These are phyloP conservation scores for Gautieria morchelliformis DNA, from an alignment of 768 basidiomycete genomes.

Conservation along the genomic window DNA sequence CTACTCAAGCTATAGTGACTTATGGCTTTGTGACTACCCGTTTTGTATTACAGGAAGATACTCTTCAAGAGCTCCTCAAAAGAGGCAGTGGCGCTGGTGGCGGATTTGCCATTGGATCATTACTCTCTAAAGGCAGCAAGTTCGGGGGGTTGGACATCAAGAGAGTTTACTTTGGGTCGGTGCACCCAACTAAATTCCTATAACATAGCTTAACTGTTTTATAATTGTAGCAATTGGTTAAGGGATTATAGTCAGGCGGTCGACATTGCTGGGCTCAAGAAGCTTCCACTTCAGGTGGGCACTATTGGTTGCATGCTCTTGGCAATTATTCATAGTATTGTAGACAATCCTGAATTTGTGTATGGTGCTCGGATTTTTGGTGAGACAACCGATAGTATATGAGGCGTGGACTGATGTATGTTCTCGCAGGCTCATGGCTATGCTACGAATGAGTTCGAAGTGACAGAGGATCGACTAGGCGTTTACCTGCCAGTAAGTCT, in stretches of 20 bases:
- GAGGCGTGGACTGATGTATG: neutral
- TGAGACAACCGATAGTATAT: slow-evolving; percentile 20
- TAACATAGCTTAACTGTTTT: neutral
- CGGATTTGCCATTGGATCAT: slow-evolving; percentile 46
- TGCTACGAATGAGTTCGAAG: slow-evolving; percentile 78
- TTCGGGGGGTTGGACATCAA: slow-evolving; percentile 78
- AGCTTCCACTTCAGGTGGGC: slow-evolving; percentile 55
- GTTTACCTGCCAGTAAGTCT: slow-evolving; percentile 68
- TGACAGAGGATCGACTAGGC: slow-evolving; percentile 73
- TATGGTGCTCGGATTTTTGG: slow-evolving; percentile 89
- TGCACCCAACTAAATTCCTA: slow-evolving; percentile 4
- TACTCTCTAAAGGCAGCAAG: slow-evolving; percentile 53
- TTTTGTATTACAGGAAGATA: slow-evolving; percentile 54
- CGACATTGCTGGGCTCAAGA: slow-evolving; percentile 72
- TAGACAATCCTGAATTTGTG: slow-evolving; percentile 81
- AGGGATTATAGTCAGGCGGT: slow-evolving; percentile 79
- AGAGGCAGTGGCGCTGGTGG: slow-evolving; percentile 30
- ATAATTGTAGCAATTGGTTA: slow-evolving; percentile 60
- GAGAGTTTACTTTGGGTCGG: slow-evolving; percentile 72
- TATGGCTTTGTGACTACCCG: slow-evolving; percentile 10
- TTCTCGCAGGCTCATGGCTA: slow-evolving; percentile 58
- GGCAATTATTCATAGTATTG: slow-evolving; percentile 3
- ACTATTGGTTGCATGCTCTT: neutral
- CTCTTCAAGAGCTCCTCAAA: slow-evolving; percentile 51
- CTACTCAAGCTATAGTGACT: slow-evolving; percentile 2